Conservation (phyloP, 441 rosid genomes). For the Pelargonium fulgidum region DNA sequence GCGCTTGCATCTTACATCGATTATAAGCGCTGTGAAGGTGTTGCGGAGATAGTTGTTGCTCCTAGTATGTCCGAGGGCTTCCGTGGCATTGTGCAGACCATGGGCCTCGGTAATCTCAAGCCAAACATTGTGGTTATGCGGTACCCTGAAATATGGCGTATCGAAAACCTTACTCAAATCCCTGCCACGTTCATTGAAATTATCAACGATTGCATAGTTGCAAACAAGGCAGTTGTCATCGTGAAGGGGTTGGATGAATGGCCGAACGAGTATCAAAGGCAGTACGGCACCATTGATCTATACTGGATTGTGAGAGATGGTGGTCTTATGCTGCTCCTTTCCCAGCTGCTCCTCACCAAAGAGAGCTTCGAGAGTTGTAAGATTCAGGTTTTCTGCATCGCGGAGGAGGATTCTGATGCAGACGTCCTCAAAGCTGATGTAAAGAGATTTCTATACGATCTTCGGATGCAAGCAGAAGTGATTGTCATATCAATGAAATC, state of each 20-base stretch:
- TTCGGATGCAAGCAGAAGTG: constrained; percentile 98
- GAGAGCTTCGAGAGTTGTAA: constrained; percentile 97
- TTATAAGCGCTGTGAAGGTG: constrained; percentile 93
- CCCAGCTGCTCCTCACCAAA: constrained; percentile 95
- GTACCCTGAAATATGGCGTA: constrained; percentile 98
- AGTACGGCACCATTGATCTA: constrained; percentile 91
- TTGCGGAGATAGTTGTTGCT: constrained; percentile 95
- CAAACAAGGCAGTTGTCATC: constrained; percentile 96
- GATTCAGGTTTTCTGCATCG: constrained; percentile 96
- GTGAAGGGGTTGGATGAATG: constrained; percentile 98
- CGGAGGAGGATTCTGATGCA: constrained; percentile 95
- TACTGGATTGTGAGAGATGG: constrained; percentile 99
- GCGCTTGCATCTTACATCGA: constrained; percentile 80
- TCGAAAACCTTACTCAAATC: constrained; percentile 84
- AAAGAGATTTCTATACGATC: constrained; percentile 91
- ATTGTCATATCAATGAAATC: constrained; percentile 86
- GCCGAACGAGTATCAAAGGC: constrained; percentile 97
- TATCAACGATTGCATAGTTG: constrained; percentile 92
- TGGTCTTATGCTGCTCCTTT: constrained; percentile 97
- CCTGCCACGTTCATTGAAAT: constrained; percentile 86
- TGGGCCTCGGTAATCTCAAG: constrained; percentile 97
- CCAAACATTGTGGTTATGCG: constrained; percentile 97
- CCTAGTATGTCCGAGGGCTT: constrained; percentile 98
- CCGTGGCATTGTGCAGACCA: constrained; percentile 92
- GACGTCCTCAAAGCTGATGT: constrained; percentile 90